Base-by-base conservation (phyloP, 768 basidiomycete genomes). In the Pleurotus giganteus region DNA sequence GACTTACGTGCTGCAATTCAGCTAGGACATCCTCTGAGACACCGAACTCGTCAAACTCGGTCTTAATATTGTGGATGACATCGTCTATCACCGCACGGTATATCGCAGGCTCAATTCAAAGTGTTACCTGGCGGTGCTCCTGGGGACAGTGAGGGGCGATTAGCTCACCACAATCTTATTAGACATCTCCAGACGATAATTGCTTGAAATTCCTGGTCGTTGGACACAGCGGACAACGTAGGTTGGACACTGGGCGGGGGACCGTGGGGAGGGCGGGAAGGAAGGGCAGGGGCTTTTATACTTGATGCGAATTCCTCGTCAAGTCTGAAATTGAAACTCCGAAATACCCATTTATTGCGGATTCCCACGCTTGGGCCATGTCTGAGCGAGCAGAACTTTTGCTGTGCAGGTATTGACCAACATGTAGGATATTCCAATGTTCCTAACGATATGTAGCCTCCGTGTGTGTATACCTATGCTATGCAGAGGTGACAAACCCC, bases 101-200 rank as follows among this genome's bases (percentile, higher is more conserved):
- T 63, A 92, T 89, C 62, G 72, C 65, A 68, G 94, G 94, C 94
- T 95, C 85, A 83, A 80, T 71, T 51, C 34, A 73, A 41, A 66
- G 60, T 70, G 75, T 84, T 80, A 78, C 79, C 72, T 74, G 77
- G 75, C 72, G 63, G 66, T 59, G 69, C 72, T 68, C 76, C 79
- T 76, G 79, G 73, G 69, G 69, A 74, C 71, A 73, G 64, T 51
- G 49, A 32, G 27, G 72, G 76, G 81, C 81, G 84, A 83, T 80
- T 76, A 84, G 88, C 90, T 91, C 83, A 94, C 93, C 86, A 96
- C 94, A 79, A 94, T 92, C 81, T 95, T 95, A 88, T 96, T 96
- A 58, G 93, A 94, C 94, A 95, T 96, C 63, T 51, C 49, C 11
- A 34, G 19, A 34, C 34, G 19, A 34, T 24, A 23, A 37, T 51